phyloP scores from a whole-genome alignment of 805 yeast genomes.

The Metschnikowia shivogae region DNA sequence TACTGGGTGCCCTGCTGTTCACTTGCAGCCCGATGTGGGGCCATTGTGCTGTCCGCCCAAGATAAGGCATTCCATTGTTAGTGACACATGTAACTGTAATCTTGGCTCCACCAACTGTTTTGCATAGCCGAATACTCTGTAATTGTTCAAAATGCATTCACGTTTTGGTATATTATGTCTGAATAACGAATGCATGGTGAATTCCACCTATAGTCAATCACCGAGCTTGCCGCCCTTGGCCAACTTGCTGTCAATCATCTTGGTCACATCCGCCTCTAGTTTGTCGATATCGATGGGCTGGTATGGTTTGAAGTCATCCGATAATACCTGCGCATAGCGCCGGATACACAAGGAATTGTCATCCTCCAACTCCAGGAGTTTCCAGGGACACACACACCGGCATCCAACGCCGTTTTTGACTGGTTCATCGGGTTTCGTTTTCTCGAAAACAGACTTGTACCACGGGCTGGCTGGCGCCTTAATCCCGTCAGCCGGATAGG shows the following conservation, averaged over 20 bases:
- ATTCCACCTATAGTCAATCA: background rate
- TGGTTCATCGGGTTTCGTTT: slow-evolving; percentile 24
- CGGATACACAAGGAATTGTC: slow-evolving; percentile 45
- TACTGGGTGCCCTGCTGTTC: too few species aligned
- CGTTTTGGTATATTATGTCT: background rate
- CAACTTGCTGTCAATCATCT: slow-evolving; percentile 19
- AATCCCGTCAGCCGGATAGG: slow-evolving; percentile 23
- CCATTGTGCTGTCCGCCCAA: too few species aligned
- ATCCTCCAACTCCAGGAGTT: slow-evolving; percentile 53
- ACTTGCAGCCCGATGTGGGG: too few species aligned
- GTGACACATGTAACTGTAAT: too few species aligned
- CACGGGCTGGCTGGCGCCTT: slow-evolving; percentile 27
- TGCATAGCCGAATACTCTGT: too few species aligned
- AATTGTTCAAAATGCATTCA: too few species aligned
- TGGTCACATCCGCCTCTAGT: slow-evolving; percentile 22
- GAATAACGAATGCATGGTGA: background rate
- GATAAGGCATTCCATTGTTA: too few species aligned
- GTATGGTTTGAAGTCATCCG: slow-evolving; percentile 23
- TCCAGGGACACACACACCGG: slow-evolving; percentile 71
- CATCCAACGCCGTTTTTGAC: slow-evolving; percentile 65
- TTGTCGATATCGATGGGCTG: slow-evolving; percentile 22
- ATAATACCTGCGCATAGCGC: slow-evolving; percentile 44
- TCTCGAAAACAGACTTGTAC: slow-evolving; percentile 13
- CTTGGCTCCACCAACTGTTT: too few species aligned
- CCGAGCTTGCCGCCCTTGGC: slow-evolving; percentile 18